Percentiles rank a stretch among this genome's conserved stretches.
phyloP scores from a whole-genome alignment of 1,284 basidiomycete species.

The Boletus semigastroideus region DNA sequence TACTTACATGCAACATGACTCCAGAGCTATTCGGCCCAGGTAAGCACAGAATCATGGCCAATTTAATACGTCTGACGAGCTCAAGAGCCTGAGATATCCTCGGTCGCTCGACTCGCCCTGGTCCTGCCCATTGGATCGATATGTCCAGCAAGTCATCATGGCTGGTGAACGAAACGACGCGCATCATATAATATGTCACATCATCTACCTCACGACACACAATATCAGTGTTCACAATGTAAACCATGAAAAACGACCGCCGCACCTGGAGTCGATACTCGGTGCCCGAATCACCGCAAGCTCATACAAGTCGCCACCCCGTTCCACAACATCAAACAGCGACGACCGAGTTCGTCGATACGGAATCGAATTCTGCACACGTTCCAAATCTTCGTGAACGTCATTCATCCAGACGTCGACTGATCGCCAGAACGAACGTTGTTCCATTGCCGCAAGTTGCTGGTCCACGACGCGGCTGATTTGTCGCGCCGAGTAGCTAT shows the following conservation, averaged over 20 bases:
- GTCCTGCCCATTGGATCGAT: background rate
- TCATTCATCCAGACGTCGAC: constrained; percentile 6
- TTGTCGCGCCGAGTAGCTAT: background rate
- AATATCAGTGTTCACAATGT: no score
- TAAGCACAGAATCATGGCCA: no score
- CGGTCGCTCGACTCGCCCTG: background rate
- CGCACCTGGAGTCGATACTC: background rate
- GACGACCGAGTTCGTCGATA: background rate
- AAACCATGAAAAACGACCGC: background rate
- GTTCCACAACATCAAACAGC: background rate
- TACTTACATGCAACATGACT: no score
- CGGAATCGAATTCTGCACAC: background rate
- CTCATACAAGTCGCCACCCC: background rate
- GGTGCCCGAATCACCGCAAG: background rate
- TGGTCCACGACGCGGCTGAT: background rate
- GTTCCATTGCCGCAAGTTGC: constrained; percentile 1
- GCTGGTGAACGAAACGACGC: no score
- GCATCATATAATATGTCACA: background rate
- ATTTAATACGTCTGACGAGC: no score
- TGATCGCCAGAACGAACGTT: constrained; percentile 1
- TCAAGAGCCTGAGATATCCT: no score
- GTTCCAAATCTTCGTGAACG: background rate
- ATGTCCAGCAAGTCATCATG: background rate
- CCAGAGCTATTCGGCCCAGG: no score
- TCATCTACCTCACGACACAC: no score